Conservation (phyloP, 257 asterid species). For the Gentiana straminea region DNA sequence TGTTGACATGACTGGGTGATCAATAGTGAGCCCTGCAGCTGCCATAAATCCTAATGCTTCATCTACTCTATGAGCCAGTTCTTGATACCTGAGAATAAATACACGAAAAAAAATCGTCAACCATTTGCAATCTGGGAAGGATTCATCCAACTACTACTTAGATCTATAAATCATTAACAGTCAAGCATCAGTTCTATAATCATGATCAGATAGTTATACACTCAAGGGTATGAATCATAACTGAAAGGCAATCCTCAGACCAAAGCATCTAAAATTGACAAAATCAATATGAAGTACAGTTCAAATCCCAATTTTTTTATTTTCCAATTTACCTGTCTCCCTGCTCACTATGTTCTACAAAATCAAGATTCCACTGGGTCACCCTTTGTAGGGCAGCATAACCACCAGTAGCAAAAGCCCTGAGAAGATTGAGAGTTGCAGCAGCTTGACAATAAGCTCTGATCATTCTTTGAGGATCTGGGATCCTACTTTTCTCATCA, state of each 20-base stretch:
- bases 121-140: too few species aligned
- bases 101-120: too few species aligned
- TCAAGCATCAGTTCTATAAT: too few species aligned
- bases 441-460: conserved; percentile 83
- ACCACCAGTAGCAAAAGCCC: conserved; percentile 87
- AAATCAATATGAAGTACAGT: too few species aligned
- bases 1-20: neutral
- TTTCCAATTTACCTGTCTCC: conserved; percentile 53
- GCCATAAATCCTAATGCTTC: conserved; percentile 2
- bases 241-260: too few species aligned
- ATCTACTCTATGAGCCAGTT: neutral
- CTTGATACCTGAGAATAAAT: neutral
- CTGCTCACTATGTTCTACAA: conserved; percentile 70
- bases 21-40: neutral
- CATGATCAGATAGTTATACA: too few species aligned
- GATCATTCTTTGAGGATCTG: conserved; percentile 76
- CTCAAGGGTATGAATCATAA: too few species aligned
- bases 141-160: too few species aligned
- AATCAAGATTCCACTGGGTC: conserved; percentile 78
- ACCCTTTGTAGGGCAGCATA: conserved; percentile 91
- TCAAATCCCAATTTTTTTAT: neutral
- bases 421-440: conserved; percentile 70
- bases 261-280: too few species aligned
- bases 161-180: too few species aligned
- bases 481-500: conserved; percentile 52